phyloP scores from a whole-genome alignment of 129 eudicot species.

The Flaveria trinervia region DNA sequence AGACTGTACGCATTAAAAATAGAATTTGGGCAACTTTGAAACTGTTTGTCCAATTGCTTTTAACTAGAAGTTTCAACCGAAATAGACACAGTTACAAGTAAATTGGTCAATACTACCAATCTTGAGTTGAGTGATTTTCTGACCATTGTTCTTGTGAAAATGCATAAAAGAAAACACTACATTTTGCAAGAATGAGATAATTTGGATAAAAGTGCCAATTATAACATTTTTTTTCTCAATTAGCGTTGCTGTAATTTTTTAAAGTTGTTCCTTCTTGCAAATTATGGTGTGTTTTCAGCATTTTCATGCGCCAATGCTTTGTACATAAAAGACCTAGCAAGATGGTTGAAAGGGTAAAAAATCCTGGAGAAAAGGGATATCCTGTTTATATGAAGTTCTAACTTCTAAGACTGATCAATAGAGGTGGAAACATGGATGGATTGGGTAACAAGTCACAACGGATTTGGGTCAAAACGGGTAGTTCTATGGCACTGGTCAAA shows the following conservation, averaged over 20 bases:
- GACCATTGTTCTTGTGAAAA: background rate
- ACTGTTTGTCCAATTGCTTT: background rate
- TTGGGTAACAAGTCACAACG: background rate
- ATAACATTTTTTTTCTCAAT: background rate
- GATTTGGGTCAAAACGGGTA: background rate
- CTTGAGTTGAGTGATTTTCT: background rate
- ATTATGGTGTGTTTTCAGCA: too few species aligned
- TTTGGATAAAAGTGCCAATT: background rate
- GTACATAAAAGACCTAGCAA: background rate
- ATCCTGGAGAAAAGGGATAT: background rate
- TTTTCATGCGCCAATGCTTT: background rate
- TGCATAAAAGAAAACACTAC: background rate
- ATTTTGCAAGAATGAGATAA: background rate
- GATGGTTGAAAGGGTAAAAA: background rate
- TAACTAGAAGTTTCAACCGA: background rate
- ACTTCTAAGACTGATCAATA: background rate
- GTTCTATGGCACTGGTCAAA: background rate
- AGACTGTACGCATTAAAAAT: background rate
- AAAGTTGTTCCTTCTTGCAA: too few species aligned
- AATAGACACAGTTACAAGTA: background rate
- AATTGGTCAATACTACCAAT: background rate
- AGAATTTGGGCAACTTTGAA: background rate
- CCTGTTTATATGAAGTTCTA: conserved; percentile 9
- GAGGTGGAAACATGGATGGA: background rate
- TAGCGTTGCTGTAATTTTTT: background rate